A percentile compares a stretch with the other conserved stretches of the same genome.
phyloP scores from a whole-genome alignment of 257 asterid species.

The Jasminum sambac region DNA sequence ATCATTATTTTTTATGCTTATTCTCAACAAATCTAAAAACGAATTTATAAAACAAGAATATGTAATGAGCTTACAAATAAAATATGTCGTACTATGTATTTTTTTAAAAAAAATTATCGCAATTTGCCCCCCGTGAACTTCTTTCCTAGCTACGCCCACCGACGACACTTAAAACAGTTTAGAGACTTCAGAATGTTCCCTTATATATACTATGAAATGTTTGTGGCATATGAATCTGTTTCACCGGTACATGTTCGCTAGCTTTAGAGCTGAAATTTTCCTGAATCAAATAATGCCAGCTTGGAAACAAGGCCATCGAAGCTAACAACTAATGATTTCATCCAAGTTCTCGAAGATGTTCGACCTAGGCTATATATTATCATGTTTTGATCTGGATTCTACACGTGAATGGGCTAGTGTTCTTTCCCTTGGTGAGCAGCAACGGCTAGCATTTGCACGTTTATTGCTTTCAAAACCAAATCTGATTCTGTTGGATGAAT shows the following conservation, averaged over 20 bases:
- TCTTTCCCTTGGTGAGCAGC: slow-evolving; percentile 92
- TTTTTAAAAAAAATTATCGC: no score
- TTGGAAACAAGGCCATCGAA: slow-evolving; percentile 32
- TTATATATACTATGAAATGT: not conserved
- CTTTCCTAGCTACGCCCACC: no score
- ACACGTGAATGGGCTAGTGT: slow-evolving; percentile 74
- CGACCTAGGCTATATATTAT: slow-evolving; percentile 53
- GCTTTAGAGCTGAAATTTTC: slow-evolving; percentile 19
- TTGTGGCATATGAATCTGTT: not conserved
- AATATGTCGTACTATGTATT: no score
- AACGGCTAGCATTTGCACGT: slow-evolving; percentile 82
- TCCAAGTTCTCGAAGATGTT: slow-evolving; percentile 63
- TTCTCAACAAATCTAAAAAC: no score
- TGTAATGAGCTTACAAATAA: no score
- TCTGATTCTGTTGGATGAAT: slow-evolving; percentile 70
- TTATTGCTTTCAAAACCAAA: slow-evolving; percentile 68
- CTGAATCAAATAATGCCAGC: slow-evolving; percentile 22
- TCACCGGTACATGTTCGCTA: slow-evolving; percentile 14
- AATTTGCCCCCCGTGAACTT: no score
- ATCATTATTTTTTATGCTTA: no score
- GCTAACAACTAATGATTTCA: slow-evolving; percentile 66
- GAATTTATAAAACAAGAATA: no score
- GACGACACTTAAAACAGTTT: no score
- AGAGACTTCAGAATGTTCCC: not conserved
- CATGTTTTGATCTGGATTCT: slow-evolving; percentile 65